phyloP scores from a whole-genome alignment of 202 grass and related monocot species.

The Bolboschoenoplectus hybrid region DNA sequence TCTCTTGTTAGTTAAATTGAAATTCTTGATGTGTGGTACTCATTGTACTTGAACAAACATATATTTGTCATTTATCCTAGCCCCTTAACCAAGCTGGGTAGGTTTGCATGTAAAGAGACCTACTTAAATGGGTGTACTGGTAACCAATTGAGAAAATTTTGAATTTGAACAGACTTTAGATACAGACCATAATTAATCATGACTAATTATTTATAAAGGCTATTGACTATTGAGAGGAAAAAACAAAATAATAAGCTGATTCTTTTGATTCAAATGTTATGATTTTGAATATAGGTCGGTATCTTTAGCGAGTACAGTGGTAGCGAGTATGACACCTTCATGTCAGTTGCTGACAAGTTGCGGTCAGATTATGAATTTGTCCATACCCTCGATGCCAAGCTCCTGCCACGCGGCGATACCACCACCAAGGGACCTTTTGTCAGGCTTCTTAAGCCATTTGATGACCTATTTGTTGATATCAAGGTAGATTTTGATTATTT shows the following conservation, averaged over 20 bases:
- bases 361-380: conserved; percentile 78
- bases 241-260: background rate
- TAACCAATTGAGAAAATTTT: background rate
- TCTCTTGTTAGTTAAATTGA: background rate
- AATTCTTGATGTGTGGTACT: background rate
- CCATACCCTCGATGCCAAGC: conserved; percentile 66
- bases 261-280: conserved; percentile 1
- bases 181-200: background rate
- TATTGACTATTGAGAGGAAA: background rate
- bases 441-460: conserved; percentile 89
- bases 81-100: background rate
- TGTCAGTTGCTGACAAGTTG: conserved; percentile 83
- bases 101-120: conserved; percentile 12
- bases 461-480: conserved; percentile 85
- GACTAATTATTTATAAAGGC: background rate
- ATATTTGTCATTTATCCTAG: conserved; percentile 21
- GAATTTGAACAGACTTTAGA: background rate
- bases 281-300: conserved; percentile 61
- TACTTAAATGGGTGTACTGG: background rate
- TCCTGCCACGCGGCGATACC: conserved; percentile 75
- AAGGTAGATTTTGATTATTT: conserved; percentile 51
- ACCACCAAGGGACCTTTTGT: conserved; percentile 60
- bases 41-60: background rate
- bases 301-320: conserved; percentile 71
- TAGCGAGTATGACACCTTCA: conserved; percentile 72